Conservation (phyloP, 75 land plant species). For the Adiantum capillusveneris region DNA sequence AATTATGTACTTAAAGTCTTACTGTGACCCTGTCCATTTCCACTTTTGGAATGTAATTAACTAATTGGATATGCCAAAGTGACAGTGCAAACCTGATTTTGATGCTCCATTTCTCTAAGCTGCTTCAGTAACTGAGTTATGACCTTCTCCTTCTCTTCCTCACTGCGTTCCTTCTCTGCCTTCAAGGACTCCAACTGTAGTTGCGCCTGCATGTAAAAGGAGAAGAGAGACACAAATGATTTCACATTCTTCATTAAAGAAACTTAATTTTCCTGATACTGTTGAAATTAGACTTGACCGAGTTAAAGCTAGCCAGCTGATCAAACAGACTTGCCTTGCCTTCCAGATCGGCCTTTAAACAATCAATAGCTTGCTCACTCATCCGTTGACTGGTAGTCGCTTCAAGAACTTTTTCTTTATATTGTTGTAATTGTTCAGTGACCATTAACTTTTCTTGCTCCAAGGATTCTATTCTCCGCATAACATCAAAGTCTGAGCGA, state of each 20-base stretch:
- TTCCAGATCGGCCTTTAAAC: conserved; percentile 37
- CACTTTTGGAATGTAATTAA: too few species aligned
- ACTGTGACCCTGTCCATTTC: too few species aligned
- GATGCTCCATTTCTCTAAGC: conserved; percentile 23
- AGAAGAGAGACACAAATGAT: too few species aligned
- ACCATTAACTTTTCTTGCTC: conserved; percentile 27
- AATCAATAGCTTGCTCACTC: conserved; percentile 35
- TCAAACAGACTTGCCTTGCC: conserved; percentile 27
- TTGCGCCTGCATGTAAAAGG: conserved; percentile 18
- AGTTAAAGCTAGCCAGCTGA: too few species aligned
- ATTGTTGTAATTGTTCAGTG: conserved; percentile 17
- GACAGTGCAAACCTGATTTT: conserved; percentile 29
- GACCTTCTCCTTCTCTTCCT: conserved; percentile 30
- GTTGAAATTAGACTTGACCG: too few species aligned
- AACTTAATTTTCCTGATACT: too few species aligned
- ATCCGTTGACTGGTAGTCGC: conserved; percentile 18
- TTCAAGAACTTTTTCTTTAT: conserved; percentile 20
- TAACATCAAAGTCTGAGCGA: conserved; percentile 14
- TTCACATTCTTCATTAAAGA: too few species aligned
- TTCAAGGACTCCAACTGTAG: conserved; percentile 26
- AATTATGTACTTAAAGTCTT: too few species aligned
- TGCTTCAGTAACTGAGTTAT: conserved; percentile 25
- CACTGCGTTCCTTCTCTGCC: conserved; percentile 35
- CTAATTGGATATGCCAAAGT: too few species aligned
- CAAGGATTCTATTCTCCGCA: conserved; percentile 7